A percentile compares a stretch with the other conserved stretches of the same genome.
phyloP scores from a whole-genome alignment of 2,329 filamentous ascomycete species.

The Metarhizium rileyi region DNA sequence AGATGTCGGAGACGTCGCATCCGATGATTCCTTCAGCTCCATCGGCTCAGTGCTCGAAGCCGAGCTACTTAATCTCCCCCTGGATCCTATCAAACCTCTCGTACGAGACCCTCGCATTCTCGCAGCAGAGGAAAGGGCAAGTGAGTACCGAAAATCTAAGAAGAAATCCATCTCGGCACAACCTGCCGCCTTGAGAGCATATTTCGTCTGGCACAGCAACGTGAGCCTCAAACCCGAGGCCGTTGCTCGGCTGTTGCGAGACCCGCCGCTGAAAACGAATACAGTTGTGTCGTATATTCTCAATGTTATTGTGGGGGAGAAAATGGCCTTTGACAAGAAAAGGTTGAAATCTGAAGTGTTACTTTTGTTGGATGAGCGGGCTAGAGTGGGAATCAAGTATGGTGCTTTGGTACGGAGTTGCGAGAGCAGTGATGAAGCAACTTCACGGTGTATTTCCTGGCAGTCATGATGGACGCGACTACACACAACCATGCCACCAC shows the following conservation, averaged over 20 bases:
- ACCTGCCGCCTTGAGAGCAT: slow-evolving; percentile 41
- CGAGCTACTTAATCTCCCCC: not conserved
- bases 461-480: not conserved
- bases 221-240: slow-evolving; percentile 35
- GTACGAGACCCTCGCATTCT: slow-evolving; percentile 29
- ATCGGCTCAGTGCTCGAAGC: not conserved
- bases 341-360: slow-evolving; percentile 38
- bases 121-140: slow-evolving; percentile 31
- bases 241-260: slow-evolving; percentile 46
- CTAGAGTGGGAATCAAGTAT: slow-evolving; percentile 14
- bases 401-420: slow-evolving; percentile 17
- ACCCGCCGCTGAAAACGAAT: slow-evolving; percentile 45
- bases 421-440: slow-evolving; percentile 6
- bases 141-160: slow-evolving; percentile 25
- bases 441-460: not conserved
- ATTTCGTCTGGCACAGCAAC: slow-evolving; percentile 53
- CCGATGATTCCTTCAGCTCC: not conserved
- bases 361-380: slow-evolving; percentile 17
- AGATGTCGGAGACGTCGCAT: slow-evolving; percentile 9
- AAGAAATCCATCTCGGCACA: slow-evolving; percentile 12
- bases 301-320: slow-evolving; percentile 40
- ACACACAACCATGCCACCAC: no score
- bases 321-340: slow-evolving; percentile 36
- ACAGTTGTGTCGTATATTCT: slow-evolving; percentile 54
- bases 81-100: not conserved